Evolutionary conservation across 163 green algal species (phyloP), one percentile per base, ranked within the genome.

Genomic region (Coccomyxa subellipsoidea): DNA sequence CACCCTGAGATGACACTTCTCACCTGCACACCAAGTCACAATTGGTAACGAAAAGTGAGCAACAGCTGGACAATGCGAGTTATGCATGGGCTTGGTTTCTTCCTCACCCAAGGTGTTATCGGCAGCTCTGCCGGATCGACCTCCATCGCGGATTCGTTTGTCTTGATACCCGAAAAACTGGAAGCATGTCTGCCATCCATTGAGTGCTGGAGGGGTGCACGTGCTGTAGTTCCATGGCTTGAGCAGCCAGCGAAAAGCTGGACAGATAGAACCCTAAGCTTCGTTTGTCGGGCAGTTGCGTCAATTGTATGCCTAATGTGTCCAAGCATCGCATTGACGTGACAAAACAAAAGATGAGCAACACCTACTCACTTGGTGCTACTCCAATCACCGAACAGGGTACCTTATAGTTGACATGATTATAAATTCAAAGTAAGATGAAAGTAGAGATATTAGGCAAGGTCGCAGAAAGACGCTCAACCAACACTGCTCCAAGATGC

Each of bases 1-100:
- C 94, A 91, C 0, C 95, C 95, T 66, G 86, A 93, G 54, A 96
- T 92, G 3, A 97, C 94, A 54, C 90, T 92, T 7, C 92, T 84
- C 47, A 59, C 47, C 47, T 59, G 47, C 47, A 59, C 1, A 59
- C 23, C 47, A 59, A 7, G 21, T 7, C 47, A 59, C 0, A 18
- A 59, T 59, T 59, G 2, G 23, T 23, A 7, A 59, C 23, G 47
- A 59, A 59, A 18, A 18, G 47, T 2, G 47, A 59, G 21, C 47
- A 6, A 59, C 21, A 59, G 47, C 3, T 27, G 15, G 3, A 12
- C 47, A 59, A 59, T n/a, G 47, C 47, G 15, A 59, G 21, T 12
- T 59, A 18, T 18, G 5, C 47, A 6, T 59, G 3, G 21, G 1
- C 23, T 1, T 8, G 1, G 23, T 27, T 12, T 59, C 15, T 7